Base-by-base conservation (phyloP, 2,329 filamentous ascomycete genomes). In the Oidium heveae region DNA sequence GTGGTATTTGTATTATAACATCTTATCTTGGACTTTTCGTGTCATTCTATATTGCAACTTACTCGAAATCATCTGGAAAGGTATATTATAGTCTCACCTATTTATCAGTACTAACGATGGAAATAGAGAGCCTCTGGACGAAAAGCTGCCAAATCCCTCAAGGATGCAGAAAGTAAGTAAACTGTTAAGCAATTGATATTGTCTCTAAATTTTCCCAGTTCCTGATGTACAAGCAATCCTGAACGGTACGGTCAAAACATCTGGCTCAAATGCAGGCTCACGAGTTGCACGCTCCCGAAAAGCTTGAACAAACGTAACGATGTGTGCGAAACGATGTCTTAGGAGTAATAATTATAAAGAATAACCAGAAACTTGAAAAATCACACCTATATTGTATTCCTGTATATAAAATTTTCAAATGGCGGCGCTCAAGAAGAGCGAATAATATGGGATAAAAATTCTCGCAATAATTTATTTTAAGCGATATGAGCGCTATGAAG, bases 1-100 rank as follows among this genome's bases (percentile, higher is more conserved):
- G 61, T 12, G 62, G 61, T 4, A 56, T 55, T 43, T 56, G 54
- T 4, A 61, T 63, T 34, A 15, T 63, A n/a, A 58, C 54, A 22
- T 62, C 60, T 2, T 63, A 63, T 49, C 53, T 63, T 34, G 56
- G 62, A 4, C 58, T 63, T 16, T 63, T 63, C 52, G 59, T 63
- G 52, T 60, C 56, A 1, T 63, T 63, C 55, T 63, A 63, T 49
- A 56, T 62, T 33, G 57, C 60, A 0, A 63, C 62, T 8, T 63
- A 63, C 54, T 58, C 56, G 46, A 60, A 62, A 51, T 16, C 47
- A 16, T 50, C 47, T 15, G 47, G 47, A 15, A 50, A 28, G 24
- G 47, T 50, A 50, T 32, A 22, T 15, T 15, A 20, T n/a, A 10
- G 13, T 50, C 12, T 33, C 24, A 32, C 8, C 3, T 18, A 10